Base-by-base conservation (phyloP, 768 basidiomycete species). In the Inosperma sp. region DNA sequence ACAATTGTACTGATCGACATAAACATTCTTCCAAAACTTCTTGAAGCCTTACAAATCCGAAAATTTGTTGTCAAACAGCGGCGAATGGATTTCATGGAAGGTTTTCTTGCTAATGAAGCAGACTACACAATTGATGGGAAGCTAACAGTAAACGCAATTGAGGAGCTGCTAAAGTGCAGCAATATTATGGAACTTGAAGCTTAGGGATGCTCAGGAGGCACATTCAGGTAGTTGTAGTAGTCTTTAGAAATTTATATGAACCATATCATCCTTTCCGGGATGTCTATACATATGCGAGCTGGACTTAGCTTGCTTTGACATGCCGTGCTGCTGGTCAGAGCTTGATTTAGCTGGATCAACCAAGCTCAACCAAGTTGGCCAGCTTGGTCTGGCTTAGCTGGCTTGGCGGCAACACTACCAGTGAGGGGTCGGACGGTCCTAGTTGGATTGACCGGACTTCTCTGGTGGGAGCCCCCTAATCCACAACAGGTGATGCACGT, bases 31-130 rank as follows among this genome's bases (percentile, higher is more conserved):
- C 48, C 40, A n/a, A n/a, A n/a, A n/a, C n/a, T n/a, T n/a, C n/a
- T n/a, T n/a, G 49, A 55, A 39, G 43, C 33, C 16, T 39, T 49
- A 21, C 53, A 55, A 46, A 14, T 50, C 39, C 49, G 27, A 30
- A 55, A 55, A 17, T 55, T 43, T 26, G 34, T 16, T 1, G 31
- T 17, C 30, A 48, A 48, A 29, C 26, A 36, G 31, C 19, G 25
- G 9, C 43, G 34, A 3, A 27, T 54, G 23, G 36, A 40, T 22
- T 51, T 55, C 26, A 40, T 45, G 30, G 53, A 50, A 9, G n/a
- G n/a, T n/a, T n/a, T n/a, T 21, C 17, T 43, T 5, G 41, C 41
- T 7, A 16, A 14, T 17, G 41, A 21, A 43, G 16, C 19, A 23
- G 48, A 49, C 29, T 40, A 50, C 10, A 29, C 36, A 2, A 50